These are phyloP conservation scores for Wickerhamomyces sp. DNA, from an alignment of 1,139 yeast species.

Conservation along the genomic window DNA sequence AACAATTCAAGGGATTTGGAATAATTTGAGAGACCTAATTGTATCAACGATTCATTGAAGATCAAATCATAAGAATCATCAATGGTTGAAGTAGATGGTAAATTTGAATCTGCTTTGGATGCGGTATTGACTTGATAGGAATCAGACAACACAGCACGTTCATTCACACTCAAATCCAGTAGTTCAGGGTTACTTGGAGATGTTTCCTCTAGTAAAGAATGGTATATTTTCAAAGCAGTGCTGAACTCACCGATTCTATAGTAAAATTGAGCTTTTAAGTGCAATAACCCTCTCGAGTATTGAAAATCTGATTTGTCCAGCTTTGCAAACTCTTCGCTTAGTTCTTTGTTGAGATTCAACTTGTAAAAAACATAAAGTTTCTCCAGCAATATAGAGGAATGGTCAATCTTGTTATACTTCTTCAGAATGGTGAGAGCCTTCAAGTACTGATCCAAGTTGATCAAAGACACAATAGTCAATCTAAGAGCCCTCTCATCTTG, in stretches of 20 bases:
- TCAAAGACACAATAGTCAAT: constrained; percentile 62
- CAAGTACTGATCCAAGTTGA: constrained; percentile 64
- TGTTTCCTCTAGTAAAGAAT: constrained; percentile 35
- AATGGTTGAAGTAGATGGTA: constrained; percentile 5
- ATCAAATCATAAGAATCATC: constrained; percentile 46
- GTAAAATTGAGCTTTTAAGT: constrained; percentile 77
- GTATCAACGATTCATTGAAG: constrained; percentile 67
- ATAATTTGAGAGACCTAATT: constrained; percentile 31
- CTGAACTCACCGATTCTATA: constrained; percentile 60
- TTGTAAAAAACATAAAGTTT: constrained; percentile 70
- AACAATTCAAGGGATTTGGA: constrained; percentile 34
- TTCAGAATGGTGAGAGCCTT: constrained; percentile 47
- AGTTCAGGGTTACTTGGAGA: constrained; percentile 28
- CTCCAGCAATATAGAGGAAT: constrained; percentile 44
- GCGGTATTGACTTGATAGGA: constrained; percentile 15
- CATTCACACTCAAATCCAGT: constrained; percentile 64
- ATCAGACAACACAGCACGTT: constrained; percentile 62
- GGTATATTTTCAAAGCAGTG: constrained; percentile 53
- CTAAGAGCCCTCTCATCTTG: constrained; percentile 50
- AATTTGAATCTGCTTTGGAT: not conserved
- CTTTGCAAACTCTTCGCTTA: constrained; percentile 36
- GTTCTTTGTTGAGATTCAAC: constrained; percentile 40
- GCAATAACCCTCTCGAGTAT: constrained; percentile 50
- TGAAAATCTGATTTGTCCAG: constrained; percentile 23
- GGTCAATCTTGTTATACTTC: constrained; percentile 34